Percentiles rank a stretch among this genome's conserved stretches.
Conservation (phyloP, 257 asterid genomes). For the Rauvolfia tetraphylla region DNA sequence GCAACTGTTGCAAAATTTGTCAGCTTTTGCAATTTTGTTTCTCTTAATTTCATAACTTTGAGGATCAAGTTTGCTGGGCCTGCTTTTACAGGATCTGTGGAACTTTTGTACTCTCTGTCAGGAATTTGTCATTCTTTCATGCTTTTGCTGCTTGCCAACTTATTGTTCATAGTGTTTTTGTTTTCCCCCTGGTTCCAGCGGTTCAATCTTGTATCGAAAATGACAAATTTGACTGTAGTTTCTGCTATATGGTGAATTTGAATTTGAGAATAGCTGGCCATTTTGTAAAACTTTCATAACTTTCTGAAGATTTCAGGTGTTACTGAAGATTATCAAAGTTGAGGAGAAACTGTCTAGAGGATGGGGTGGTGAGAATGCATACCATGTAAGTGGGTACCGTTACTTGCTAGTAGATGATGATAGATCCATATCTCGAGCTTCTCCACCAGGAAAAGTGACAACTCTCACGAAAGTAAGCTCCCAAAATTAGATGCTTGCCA, state of each 20-base stretch:
- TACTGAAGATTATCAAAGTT: conserved; percentile 60
- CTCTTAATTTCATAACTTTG: background rate
- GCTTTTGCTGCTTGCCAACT: too few relatives aligned
- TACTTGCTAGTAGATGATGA: conserved; percentile 88
- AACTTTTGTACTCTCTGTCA: background rate
- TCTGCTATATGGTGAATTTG: background rate
- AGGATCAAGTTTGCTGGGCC: background rate
- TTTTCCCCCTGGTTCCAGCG: background rate
- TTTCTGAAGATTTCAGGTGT: conserved; percentile 49
- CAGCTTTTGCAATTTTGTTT: background rate
- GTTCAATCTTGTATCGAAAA: background rate
- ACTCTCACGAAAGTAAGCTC: conserved; percentile 76
- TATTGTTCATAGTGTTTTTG: background rate
- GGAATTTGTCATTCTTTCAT: background rate
- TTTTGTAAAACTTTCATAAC: conserved; percentile 8
- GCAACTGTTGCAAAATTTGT: background rate
- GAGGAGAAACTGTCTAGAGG: conserved; percentile 97
- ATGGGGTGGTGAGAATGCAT: conserved; percentile 99
- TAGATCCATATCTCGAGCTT: conserved; percentile 69
- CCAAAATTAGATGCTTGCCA: conserved; percentile 4
- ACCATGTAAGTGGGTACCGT: conserved; percentile 94
- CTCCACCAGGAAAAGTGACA: conserved; percentile 97
- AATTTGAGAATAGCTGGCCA: background rate
- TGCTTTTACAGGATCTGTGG: background rate
- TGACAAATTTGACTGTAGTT: background rate